These are phyloP conservation scores for Penicillium cosmopolitanum DNA, from an alignment of 495 filamentous ascomycete genomes.

Conservation along the genomic window DNA sequence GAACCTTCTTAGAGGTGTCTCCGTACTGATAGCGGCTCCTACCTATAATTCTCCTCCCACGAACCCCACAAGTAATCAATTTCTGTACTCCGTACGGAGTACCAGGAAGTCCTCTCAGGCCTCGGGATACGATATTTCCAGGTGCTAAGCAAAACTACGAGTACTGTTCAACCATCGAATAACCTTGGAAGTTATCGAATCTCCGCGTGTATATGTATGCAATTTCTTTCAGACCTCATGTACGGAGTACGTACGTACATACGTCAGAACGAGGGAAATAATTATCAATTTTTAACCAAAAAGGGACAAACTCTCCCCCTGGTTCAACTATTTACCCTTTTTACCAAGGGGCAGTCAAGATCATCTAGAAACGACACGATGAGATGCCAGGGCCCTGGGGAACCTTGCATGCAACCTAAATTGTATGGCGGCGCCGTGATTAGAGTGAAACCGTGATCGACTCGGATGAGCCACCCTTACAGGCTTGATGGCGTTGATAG, in stretches of 20 bases:
- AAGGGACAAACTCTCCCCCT: background rate
- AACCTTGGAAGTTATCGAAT: background rate
- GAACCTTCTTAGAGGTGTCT: constrained; percentile 26
- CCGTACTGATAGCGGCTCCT: constrained; percentile 18
- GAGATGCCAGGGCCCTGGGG: constrained; percentile 5
- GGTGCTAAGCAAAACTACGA: background rate
- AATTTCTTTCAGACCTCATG: background rate
- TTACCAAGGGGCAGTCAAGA: background rate
- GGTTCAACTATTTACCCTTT: background rate
- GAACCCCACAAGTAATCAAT: background rate
- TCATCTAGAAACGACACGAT: constrained; percentile 2
- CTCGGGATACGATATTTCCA: background rate
- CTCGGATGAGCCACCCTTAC: constrained; percentile 14
- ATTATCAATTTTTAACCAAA: background rate
- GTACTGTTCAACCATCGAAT: background rate
- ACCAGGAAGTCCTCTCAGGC: too few relatives aligned
- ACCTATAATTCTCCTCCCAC: constrained; percentile 3
- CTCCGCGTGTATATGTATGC: background rate
- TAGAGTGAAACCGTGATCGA: constrained; percentile 17
- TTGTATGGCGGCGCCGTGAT: constrained; percentile 7
- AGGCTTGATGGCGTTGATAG: constrained; percentile 2
- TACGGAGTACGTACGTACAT: background rate
- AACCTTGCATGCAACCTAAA: constrained; percentile 23
- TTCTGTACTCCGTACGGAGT: background rate
- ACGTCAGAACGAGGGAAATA: background rate